These are phyloP conservation scores for Logfia minima DNA, from an alignment of 129 eudicot species.

Conservation along the genomic window DNA sequence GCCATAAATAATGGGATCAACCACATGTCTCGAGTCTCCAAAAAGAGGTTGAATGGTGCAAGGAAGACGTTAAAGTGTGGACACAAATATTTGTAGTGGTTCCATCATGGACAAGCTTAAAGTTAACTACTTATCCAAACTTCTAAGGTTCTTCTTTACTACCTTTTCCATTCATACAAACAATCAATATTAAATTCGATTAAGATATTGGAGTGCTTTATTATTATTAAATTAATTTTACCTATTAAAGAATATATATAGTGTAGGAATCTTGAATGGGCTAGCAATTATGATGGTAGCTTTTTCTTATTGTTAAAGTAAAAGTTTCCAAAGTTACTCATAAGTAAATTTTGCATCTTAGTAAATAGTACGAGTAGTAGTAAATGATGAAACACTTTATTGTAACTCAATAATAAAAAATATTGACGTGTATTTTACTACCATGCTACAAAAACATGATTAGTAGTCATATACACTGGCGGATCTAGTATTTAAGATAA, in stretches of 20 bases:
- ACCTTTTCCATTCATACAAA: constrained; percentile 20
- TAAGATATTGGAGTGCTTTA: not conserved
- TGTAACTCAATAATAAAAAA: too few relatives aligned
- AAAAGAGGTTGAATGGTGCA: constrained; percentile 28
- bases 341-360: too few relatives aligned
- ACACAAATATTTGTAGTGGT: constrained; percentile 32
- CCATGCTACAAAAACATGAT: too few relatives aligned
- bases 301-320: not conserved
- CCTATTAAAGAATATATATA: not conserved
- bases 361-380: too few relatives aligned
- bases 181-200: constrained; percentile 2
- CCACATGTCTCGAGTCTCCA: constrained; percentile 26
- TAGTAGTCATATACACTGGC: too few relatives aligned
- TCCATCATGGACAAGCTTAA: constrained; percentile 22
- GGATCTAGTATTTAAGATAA: too few relatives aligned
- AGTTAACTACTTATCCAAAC: constrained; percentile 28
- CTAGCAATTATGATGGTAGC: not conserved
- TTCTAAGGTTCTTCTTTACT: constrained; percentile 30
- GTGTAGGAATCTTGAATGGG: not conserved
- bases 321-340: not conserved
- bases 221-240: not conserved
- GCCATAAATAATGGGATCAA: constrained; percentile 22
- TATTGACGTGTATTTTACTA: too few relatives aligned
- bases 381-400: too few relatives aligned
- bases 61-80: constrained; percentile 25